phyloP scores from a whole-genome alignment of 2,329 filamentous ascomycete genomes.

The Zymoseptoria crescenta region DNA sequence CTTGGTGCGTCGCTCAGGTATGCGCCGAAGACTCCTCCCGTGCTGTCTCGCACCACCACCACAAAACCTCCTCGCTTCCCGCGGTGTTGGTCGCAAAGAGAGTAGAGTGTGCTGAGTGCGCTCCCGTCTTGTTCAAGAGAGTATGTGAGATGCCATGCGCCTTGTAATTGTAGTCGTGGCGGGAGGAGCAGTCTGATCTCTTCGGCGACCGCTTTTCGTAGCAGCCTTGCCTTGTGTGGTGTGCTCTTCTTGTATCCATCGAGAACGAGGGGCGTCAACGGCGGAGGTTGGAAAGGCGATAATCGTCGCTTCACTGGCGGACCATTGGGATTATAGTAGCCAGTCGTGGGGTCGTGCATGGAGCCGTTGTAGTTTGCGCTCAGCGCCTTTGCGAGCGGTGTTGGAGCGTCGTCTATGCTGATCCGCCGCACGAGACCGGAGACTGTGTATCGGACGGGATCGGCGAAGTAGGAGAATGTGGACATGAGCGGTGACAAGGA shows the following conservation, averaged over 20 bases:
- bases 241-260: slow-evolving; percentile 58
- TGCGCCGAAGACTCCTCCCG: slow-evolving; percentile 77
- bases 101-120: slow-evolving; percentile 77
- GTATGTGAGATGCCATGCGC: slow-evolving; percentile 80
- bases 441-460: slow-evolving; percentile 43
- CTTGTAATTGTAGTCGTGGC: slow-evolving; percentile 74
- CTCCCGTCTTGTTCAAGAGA: slow-evolving; percentile 88
- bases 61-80: slow-evolving; percentile 76
- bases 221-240: slow-evolving; percentile 52
- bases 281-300: slow-evolving; percentile 80
- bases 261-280: slow-evolving; percentile 71
- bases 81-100: slow-evolving; percentile 61
- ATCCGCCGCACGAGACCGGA: slow-evolving; percentile 41
- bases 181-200: slow-evolving; percentile 88
- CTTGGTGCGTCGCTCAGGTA: slow-evolving; percentile 87
- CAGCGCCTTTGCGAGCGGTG: slow-evolving; percentile 29
- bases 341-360: slow-evolving; percentile 29
- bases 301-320: slow-evolving; percentile 48
- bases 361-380: slow-evolving; percentile 34
- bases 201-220: slow-evolving; percentile 70
- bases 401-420: slow-evolving; percentile 37
- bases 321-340: slow-evolving; percentile 49
- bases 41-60: slow-evolving; percentile 72
- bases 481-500: slow-evolving; percentile 24
- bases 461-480: slow-evolving; percentile 40